phyloP scores from a whole-genome alignment of 768 basidiomycete genomes.

The Russula olivacea region DNA sequence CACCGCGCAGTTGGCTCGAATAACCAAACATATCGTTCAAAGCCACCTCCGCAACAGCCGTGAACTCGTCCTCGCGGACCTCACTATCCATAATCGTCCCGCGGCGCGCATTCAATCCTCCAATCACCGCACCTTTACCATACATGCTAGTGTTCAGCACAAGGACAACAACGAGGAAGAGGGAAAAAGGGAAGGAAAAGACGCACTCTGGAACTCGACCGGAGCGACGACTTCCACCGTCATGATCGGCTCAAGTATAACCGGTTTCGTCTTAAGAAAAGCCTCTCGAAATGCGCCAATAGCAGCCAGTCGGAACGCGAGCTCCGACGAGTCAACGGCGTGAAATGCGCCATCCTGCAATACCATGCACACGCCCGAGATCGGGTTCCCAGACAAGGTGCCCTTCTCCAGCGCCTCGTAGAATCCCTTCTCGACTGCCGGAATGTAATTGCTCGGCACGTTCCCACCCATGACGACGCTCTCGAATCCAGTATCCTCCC shows the following conservation, averaged over 20 bases:
- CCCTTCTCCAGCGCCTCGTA: conserved; percentile 92
- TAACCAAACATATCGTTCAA: conserved; percentile 99
- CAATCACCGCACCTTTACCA: conserved; percentile 75
- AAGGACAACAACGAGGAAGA: not conserved
- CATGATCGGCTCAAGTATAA: conserved; percentile 98
- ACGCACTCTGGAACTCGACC: conserved; percentile 84
- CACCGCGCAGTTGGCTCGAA: conserved; percentile 85
- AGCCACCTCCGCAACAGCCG: conserved; percentile 82
- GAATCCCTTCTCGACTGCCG: conserved; percentile 97
- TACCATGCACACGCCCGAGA: conserved; percentile 81
- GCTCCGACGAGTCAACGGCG: conserved; percentile 91
- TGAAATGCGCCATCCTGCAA: conserved; percentile 91
- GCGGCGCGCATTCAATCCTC: conserved; percentile 84
- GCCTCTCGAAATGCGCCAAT: conserved; percentile 92
- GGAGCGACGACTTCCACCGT: conserved; percentile 96
- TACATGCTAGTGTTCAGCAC: conserved; percentile 3
- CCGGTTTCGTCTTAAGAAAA: conserved; percentile 66
- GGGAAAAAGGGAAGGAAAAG: not conserved
- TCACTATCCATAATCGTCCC: conserved; percentile 96
- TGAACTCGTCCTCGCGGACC: conserved; percentile 96
- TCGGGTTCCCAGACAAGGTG: conserved; percentile 77
- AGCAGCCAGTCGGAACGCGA: conserved; percentile 88
- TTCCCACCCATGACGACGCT: conserved; percentile 87
- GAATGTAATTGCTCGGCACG: conserved; percentile 87
- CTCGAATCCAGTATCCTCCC: conserved; percentile 80